Evolutionary conservation across 495 filamentous ascomycete species (phyloP).

Genomic region (Neurospora sp.): DNA sequence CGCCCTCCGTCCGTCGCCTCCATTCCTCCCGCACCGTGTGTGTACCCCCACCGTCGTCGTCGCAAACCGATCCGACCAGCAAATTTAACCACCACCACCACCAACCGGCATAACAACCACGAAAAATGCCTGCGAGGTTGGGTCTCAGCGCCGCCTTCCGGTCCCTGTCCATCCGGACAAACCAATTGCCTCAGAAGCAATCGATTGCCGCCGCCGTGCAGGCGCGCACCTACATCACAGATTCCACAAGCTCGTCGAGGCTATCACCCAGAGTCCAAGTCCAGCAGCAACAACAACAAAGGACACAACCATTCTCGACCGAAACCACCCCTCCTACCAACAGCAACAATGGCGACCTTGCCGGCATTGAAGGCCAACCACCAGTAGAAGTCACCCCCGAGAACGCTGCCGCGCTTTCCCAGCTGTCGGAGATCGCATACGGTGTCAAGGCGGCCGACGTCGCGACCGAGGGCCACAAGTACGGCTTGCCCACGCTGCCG

Average conservation of each 20-base stretch:
- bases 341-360: slow-evolving; percentile 3
- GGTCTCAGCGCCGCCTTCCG: slow-evolving; percentile 35
- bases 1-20: not conserved
- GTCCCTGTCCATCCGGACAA: slow-evolving; percentile 33
- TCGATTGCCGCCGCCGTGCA: slow-evolving; percentile 43
- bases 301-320: not conserved
- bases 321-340: slow-evolving; percentile 3
- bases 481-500: slow-evolving; percentile 55
- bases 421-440: slow-evolving; percentile 25
- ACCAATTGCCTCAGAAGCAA: slow-evolving; percentile 53
- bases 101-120: slow-evolving; percentile 2
- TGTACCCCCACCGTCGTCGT: not conserved
- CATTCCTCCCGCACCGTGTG: not conserved
- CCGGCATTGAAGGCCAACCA: slow-evolving; percentile 12
- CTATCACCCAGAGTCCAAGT: slow-evolving; percentile 1
- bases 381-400: slow-evolving; percentile 14
- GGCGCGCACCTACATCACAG: slow-evolving; percentile 29
- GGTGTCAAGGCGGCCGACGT: slow-evolving; percentile 20
- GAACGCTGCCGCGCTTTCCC: slow-evolving; percentile 26
- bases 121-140: slow-evolving; percentile 41
- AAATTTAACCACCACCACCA: not conserved
- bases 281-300: not conserved
- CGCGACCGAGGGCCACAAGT: slow-evolving; percentile 55
- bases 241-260: slow-evolving; percentile 1
- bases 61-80: not conserved